Conservation (phyloP, 768 basidiomycete species). For the Termitomyces sp. region DNA sequence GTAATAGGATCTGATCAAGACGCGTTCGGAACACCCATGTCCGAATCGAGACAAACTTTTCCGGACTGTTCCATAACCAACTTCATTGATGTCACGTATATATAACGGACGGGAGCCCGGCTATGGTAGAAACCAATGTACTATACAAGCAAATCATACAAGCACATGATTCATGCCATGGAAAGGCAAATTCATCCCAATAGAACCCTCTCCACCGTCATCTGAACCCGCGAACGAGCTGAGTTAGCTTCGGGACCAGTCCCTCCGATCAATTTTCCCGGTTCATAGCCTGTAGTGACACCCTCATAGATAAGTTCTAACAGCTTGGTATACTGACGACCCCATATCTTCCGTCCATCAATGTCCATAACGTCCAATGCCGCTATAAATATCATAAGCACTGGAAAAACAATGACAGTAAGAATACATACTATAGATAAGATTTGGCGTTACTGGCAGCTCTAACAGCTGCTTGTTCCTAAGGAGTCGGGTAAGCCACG, state of each 20-base stretch:
- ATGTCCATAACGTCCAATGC: conserved; percentile 67
- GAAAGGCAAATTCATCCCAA: background rate
- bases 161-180: background rate
- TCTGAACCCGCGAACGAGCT: conserved; percentile 55
- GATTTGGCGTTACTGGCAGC: conserved; percentile 55
- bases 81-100: too few species aligned
- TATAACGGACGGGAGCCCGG: too few species aligned
- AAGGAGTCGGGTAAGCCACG: conserved; percentile 63
- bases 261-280: conserved; percentile 51
- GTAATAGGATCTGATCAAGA: background rate
- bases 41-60: background rate
- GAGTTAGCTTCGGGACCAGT: conserved; percentile 54
- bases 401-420: background rate
- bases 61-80: background rate
- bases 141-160: background rate
- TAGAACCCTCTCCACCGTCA: conserved; percentile 58
- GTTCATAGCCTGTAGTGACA: conserved; percentile 46
- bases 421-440: conserved; percentile 57
- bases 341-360: conserved; percentile 59
- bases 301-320: conserved; percentile 62
- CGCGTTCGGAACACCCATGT: background rate
- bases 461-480: conserved; percentile 44
- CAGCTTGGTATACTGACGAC: conserved; percentile 75
- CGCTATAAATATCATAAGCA: conserved; percentile 32
- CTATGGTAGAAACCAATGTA: too few species aligned